Base-by-base conservation (phyloP, 208 protist genomes). In the Leishmania amazonensis region DNA sequence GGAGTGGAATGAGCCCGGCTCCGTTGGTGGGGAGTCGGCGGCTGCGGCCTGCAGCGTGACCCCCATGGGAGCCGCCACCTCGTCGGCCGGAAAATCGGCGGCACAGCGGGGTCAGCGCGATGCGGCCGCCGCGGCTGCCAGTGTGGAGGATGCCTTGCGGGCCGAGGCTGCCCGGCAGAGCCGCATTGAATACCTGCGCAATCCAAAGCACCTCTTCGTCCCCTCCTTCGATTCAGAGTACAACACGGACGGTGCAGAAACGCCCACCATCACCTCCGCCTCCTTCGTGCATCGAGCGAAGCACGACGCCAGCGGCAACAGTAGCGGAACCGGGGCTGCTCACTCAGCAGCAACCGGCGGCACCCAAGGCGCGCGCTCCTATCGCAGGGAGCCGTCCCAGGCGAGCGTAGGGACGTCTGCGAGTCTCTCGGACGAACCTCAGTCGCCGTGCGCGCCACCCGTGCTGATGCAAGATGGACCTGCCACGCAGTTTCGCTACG, bases 151-250 rank as follows among this genome's bases (percentile, higher is more conserved):
- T 67, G 75, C 86, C 2, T 57, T 87, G 67, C 87, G 79, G 7
- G 80, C 85, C 0, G 87, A 93, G 78, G 70, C 81, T 67, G 87
- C 85, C 3, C 87, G 88, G 42, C 67, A 89, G 73, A 93, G 89
- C 38, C 89, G 93, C 13, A 58, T 87, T 17, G 80, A 84, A 17
- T 96, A 94, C 70, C 74, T 96, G 49, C 72, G 87, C 21, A 96
- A 96, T 65, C 93, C 93, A 53, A 49, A 74, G 58, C 89, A 93
- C 78, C 47, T 91, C 49, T 86, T 93, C 42, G 47, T 91, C 0
- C 89, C 89, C 7, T 88, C 83, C 35, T 70, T 91, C 57, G 51
- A 86, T 75, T 45, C 78, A 54, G 35, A 7, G 17, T 81, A 89
- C 0, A 84, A 84, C 38, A 67, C 28, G 28, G 78, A 80, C 19